These are phyloP conservation scores for Zizania latifolia DNA, from an alignment of 176 grass and related monocot genomes.

Conservation along the genomic window DNA sequence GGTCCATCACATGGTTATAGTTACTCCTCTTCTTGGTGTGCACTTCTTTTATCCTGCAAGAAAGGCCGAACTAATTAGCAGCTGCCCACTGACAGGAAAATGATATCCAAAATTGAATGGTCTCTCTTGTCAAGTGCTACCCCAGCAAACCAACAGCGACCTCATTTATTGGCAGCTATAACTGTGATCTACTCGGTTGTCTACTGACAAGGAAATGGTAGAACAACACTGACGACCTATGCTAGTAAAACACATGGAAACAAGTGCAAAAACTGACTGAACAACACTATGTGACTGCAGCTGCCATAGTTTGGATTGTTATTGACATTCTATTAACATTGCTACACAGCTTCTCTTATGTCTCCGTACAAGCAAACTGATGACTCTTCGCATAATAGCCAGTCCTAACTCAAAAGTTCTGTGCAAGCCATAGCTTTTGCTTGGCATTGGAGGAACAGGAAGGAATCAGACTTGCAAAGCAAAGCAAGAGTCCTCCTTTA, in stretches of 20 bases:
- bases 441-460: conserved; percentile 38
- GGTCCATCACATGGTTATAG: conserved; percentile 34
- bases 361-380: not conserved
- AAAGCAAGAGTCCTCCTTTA: conserved; percentile 20
- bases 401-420: not conserved
- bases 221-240: not conserved
- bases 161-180: conserved; percentile 44
- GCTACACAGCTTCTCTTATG: not conserved
- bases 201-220: conserved; percentile 10
- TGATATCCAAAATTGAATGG: conserved; percentile 51
- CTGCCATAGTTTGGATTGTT: not conserved
- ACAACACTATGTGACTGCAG: not conserved
- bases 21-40: conserved; percentile 16
- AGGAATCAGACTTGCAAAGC: conserved; percentile 31
- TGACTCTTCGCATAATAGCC: not conserved
- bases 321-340: not conserved
- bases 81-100: conserved; percentile 44
- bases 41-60: conserved; percentile 35
- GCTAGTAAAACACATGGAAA: conserved; percentile 5
- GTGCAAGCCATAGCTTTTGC: conserved; percentile 16
- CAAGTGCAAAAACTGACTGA: not conserved
- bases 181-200: conserved; percentile 31
- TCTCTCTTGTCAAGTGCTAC: conserved; percentile 30
- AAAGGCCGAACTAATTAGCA: conserved; percentile 33
- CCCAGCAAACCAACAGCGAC: conserved; percentile 34